Evolutionary conservation across 495 filamentous ascomycete genomes (phyloP), one percentile per base, ranked within the genome.

Genomic region (Trypethelium eluteriae): DNA sequence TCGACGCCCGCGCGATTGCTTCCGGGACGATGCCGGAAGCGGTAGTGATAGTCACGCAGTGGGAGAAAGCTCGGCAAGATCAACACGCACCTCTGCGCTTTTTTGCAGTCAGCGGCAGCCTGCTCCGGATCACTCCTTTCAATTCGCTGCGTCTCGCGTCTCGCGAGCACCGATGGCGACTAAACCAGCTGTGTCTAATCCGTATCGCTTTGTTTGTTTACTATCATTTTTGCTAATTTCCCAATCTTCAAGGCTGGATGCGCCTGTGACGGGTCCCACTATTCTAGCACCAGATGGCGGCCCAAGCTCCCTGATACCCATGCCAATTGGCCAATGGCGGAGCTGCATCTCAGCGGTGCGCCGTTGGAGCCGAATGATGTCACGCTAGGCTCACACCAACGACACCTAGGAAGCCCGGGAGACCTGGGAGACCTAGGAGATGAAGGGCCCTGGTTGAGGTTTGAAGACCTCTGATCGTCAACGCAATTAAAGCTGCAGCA

Each of bases 291-390:
- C 49, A 53, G 49, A 11, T 18, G 5, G 49, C 49, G 36, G 53
- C 14, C 53, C 53, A 59, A 59, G 53, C 53, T 59, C 53, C 25
- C 53, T 59, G 53, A 59, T 59, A 59, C 53, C 53, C 53, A 59
- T 32, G 53, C 32, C 53, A 6, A 59, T 59, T 36, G 53, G 36
- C 53, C 53, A 59, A 59, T 59, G 25, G 53, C 11, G 25, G 3
- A 34, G 53, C 53, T 59, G 53, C 53, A 35, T 7, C 53, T 25
- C n/a, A 59, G 53, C 53, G 25, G 34, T 59, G 32, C 53, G 53
- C 53, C 53, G 53, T 59, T 59, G 34, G 25, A 35, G 53, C 53
- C 53, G 53, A 18, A 59, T 59, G 53, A 59, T 59, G 53, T 59
- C 53, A 59, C 53, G 53, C 53, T 59, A 59, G 32, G 53, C 53